A percentile compares a stretch with the other conserved stretches of the same genome.
Evolutionary conservation across 2,329 filamentous ascomycete species (phyloP).

Genomic region (Amauroascus niger): DNA sequence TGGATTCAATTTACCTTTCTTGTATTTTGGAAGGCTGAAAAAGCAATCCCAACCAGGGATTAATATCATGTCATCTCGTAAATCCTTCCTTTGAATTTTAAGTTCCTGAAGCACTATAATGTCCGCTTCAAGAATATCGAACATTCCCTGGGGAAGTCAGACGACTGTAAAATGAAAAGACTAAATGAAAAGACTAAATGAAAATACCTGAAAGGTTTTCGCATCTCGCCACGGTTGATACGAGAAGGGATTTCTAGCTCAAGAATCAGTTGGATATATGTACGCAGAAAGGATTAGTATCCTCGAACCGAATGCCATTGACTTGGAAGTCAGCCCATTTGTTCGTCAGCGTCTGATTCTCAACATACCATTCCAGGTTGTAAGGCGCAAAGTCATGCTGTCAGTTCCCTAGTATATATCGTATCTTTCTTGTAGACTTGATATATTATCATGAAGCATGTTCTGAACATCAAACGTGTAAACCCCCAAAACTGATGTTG

Average conservation of each 20-base stretch:
- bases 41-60: constrained; percentile 93
- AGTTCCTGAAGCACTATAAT: constrained; percentile 93
- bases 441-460: too few relatives aligned
- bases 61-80: constrained; percentile 90
- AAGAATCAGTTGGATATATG: background rate
- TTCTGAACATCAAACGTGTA: too few relatives aligned
- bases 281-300: background rate
- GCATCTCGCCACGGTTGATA: constrained; percentile 73
- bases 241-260: constrained; percentile 64
- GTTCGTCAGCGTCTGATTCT: too few relatives aligned
- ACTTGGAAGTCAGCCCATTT: constrained; percentile 42
- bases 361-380: constrained; percentile 68
- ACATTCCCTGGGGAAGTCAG: constrained; percentile 59
- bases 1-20: constrained; percentile 59
- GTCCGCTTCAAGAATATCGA: constrained; percentile 82
- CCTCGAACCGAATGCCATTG: constrained; percentile 62
- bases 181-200: background rate
- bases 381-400: constrained; percentile 54
- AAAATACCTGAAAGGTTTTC: constrained; percentile 55
- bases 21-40: constrained; percentile 85
- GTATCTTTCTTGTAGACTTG: too few relatives aligned
- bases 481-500: too few relatives aligned
- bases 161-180: background rate
- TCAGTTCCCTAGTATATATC: too few relatives aligned
- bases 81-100: constrained; percentile 88